Percentiles rank a stretch among this genome's conserved stretches.
Evolutionary conservation across 2,329 filamentous ascomycete species (phyloP).

Genomic region (Diplodia intermedia): DNA sequence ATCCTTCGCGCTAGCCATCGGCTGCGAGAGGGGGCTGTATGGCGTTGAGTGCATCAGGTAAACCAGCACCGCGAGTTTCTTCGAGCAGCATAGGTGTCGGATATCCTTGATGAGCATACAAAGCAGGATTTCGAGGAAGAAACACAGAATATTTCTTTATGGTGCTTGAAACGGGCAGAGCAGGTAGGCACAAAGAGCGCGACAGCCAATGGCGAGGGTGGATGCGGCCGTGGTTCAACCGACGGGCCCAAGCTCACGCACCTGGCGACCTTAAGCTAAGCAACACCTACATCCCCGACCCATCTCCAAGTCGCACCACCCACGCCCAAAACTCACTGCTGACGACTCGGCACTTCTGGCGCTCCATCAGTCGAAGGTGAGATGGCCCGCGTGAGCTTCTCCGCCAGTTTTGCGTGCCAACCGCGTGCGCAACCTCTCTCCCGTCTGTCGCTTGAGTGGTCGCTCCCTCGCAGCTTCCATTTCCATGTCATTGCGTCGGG

Average conservation of each 20-base stretch:
- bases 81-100: too few relatives aligned
- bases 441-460: slow-evolving; percentile 6
- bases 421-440: slow-evolving; percentile 14
- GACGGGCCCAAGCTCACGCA: not conserved
- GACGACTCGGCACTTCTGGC: slow-evolving; percentile 5
- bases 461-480: slow-evolving; percentile 1
- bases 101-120: too few relatives aligned
- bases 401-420: not conserved
- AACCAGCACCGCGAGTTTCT: too few relatives aligned
- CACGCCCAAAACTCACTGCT: slow-evolving; percentile 1
- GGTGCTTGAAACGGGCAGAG: not conserved
- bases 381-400: slow-evolving; percentile 2
- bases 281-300: slow-evolving; percentile 16
- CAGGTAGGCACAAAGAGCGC: not conserved
- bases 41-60: too few relatives aligned
- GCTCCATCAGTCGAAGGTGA: slow-evolving; percentile 6
- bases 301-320: not conserved
- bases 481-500: not conserved
- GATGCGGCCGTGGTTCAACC: not conserved
- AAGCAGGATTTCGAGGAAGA: too few relatives aligned
- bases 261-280: not conserved
- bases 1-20: too few relatives aligned
- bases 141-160: not conserved
- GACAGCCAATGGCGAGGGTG: not conserved
- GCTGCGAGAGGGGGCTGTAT: too few relatives aligned